Percentiles rank a stretch among this genome's conserved stretches.
phyloP scores from a whole-genome alignment of 768 basidiomycete species.

The Boletus rufocinnamomeus region DNA sequence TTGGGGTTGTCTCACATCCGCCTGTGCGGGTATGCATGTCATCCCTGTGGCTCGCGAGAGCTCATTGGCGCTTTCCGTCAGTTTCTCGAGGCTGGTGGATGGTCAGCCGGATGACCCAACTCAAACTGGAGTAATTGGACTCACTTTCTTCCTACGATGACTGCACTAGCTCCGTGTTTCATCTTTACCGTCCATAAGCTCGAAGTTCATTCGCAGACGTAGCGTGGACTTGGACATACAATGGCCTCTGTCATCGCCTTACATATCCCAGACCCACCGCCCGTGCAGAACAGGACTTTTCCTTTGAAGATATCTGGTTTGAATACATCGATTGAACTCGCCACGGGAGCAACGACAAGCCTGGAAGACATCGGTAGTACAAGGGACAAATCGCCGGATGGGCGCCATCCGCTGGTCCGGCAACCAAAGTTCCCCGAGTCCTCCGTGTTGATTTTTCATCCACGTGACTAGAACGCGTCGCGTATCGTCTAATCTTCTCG shows the following conservation, averaged over 20 bases:
- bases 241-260: conserved; percentile 82
- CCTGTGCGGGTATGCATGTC: conserved; percentile 70
- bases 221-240: conserved; percentile 44
- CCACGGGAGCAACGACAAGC: conserved; percentile 46
- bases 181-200: conserved; percentile 48
- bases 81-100: conserved; percentile 61
- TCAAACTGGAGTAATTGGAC: conserved; percentile 24
- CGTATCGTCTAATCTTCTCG: neutral
- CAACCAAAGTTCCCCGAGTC: neutral
- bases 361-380: conserved; percentile 38
- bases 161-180: conserved; percentile 78
- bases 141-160: conserved; percentile 87
- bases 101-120: conserved; percentile 5
- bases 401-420: neutral
- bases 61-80: conserved; percentile 67
- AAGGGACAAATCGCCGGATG: neutral
- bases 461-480: conserved; percentile 26
- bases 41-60: conserved; percentile 70
- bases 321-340: conserved; percentile 66
- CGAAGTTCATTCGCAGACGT: neutral
- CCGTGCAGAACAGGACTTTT: conserved; percentile 90
- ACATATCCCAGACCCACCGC: conserved; percentile 93
- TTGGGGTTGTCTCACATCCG: conserved; percentile 80
- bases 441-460: conserved; percentile 17
- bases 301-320: conserved; percentile 81